A percentile compares a stretch with the other conserved stretches of the same genome.
phyloP scores from a whole-genome alignment of 129 eudicot species.

The Artemisia annua region DNA sequence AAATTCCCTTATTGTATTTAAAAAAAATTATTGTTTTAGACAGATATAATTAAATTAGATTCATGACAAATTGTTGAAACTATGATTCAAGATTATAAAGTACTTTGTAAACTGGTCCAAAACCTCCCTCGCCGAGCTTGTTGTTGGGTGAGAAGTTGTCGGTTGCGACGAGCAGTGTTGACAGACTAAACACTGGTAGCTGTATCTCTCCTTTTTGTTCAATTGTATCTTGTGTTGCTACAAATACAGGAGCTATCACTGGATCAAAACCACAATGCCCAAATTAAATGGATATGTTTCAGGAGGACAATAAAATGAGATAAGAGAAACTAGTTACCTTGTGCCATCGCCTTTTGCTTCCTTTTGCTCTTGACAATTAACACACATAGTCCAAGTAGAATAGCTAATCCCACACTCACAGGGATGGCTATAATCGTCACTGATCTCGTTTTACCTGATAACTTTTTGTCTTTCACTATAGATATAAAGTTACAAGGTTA shows the following conservation, averaged over 20 bases:
- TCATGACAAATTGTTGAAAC: constrained; percentile 13
- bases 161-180: constrained; percentile 12
- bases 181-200: constrained; percentile 17
- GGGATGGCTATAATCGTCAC: constrained; percentile 12
- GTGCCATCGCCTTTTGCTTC: background rate
- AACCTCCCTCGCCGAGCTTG: constrained; percentile 30
- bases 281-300: background rate
- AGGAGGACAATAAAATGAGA: background rate
- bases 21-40: too few species aligned
- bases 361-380: background rate
- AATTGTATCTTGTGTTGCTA: background rate
- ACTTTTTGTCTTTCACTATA: constrained; percentile 7
- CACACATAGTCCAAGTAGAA: constrained; percentile 22
- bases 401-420: background rate
- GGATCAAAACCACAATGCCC: background rate
- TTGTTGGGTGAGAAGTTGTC: constrained; percentile 22
- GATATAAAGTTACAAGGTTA: background rate
- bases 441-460: background rate
- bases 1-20: constrained; percentile 13
- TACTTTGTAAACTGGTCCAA: constrained; percentile 36
- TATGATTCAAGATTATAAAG: background rate
- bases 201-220: background rate
- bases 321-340: background rate
- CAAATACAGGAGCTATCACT: background rate
- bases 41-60: constrained; percentile 15